Conservation (phyloP, 805 yeast genomes). For the Yamadazyma sp. region DNA sequence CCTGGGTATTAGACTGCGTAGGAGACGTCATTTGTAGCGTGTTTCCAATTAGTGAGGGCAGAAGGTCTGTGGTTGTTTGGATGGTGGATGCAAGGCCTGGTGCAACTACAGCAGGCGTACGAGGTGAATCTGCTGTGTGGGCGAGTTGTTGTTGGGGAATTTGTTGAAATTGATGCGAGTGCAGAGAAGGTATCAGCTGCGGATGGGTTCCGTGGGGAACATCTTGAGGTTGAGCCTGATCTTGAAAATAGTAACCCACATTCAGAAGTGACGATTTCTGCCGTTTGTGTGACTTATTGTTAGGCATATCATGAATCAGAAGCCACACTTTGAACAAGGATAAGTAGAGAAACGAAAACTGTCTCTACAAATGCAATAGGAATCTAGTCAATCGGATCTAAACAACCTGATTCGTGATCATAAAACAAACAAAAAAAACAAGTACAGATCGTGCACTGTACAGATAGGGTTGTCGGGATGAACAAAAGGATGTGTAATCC, state of each 20-base stretch:
- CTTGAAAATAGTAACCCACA: conserved; percentile 28
- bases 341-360: no score
- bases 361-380: no score
- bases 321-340: conserved; percentile 10
- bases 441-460: no score
- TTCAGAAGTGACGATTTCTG: conserved; percentile 37
- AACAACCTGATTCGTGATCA: no score
- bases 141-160: conserved; percentile 1
- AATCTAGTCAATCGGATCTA: no score
- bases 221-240: conserved; percentile 6
- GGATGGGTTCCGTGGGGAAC: no score
- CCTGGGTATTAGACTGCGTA: conserved; percentile 8
- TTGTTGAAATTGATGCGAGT: no score
- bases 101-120: not conserved
- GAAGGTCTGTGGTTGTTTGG: conserved; percentile 6
- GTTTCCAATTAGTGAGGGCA: not conserved
- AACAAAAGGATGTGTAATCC: no score
- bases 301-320: conserved; percentile 17
- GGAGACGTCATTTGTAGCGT: conserved; percentile 9
- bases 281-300: conserved; percentile 32
- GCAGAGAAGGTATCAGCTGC: conserved; percentile 2
- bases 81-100: conserved; percentile 5
- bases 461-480: no score
- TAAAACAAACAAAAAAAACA: no score
- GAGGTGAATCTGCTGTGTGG: no score